Conservation (phyloP, 2,329 filamentous ascomycete genomes). For the Trichoderma pleuroti region DNA sequence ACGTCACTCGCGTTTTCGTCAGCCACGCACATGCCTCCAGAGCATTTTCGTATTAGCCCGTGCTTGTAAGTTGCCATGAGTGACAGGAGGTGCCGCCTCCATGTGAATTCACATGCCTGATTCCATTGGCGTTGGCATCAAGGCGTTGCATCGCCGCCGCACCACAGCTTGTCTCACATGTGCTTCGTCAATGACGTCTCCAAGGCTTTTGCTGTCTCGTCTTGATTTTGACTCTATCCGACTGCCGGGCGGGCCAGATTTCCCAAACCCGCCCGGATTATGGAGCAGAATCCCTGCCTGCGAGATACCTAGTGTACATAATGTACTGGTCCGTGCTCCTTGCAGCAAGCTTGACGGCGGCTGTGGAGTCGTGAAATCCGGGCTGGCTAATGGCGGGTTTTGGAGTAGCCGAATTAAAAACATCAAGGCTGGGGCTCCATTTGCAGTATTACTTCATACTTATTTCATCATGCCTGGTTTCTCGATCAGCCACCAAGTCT, state of each 20-base stretch:
- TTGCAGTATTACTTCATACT: neutral
- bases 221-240: neutral
- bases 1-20: slow-evolving; percentile 13
- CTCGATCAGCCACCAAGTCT: neutral
- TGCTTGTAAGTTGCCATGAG: neutral
- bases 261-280: slow-evolving; percentile 2
- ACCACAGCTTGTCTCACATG: neutral
- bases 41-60: slow-evolving; percentile 4
- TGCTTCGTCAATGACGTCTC: slow-evolving; percentile 13
- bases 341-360: slow-evolving; percentile 12
- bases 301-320: too few relatives aligned
- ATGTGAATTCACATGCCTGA: neutral
- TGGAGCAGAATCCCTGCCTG: neutral
- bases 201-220: neutral
- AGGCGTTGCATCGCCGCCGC: neutral
- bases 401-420: neutral
- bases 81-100: neutral
- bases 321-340: slow-evolving; percentile 11
- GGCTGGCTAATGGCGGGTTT: neutral
- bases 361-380: slow-evolving; percentile 1
- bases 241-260: slow-evolving; percentile 3
- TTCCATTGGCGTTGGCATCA: neutral
- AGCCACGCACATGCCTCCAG: slow-evolving; percentile 13
- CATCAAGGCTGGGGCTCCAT: neutral
- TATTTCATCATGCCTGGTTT: neutral